Evolutionary conservation across 257 asterid species (phyloP), one percentile per base, ranked within the genome.

Genomic region (Sherardia arvensis): DNA sequence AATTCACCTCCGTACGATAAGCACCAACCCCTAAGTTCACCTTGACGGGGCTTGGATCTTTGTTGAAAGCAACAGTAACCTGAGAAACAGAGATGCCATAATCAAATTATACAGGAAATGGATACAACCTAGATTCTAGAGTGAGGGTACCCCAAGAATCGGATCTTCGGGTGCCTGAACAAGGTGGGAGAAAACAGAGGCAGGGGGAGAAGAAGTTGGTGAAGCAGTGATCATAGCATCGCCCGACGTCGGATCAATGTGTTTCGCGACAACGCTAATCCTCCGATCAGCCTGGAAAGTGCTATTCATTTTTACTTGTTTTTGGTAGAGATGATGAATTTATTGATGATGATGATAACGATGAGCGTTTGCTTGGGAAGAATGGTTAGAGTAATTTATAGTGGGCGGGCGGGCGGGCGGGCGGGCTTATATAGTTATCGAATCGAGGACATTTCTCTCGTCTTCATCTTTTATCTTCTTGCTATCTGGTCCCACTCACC

Each of bases 11-110:
- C 17, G 98, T 91, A 67, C 98, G 84, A 70, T 92, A 92, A n/a
- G 98, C 98, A 34, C 98, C 98, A 62, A 92, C 98, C 33, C 98
- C 98, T 80, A 92, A 77, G 71, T 92, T 92, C 86, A 92, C 69
- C 83, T 88, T 92, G 76, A 78, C 77, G 0, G 95, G 95, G 84
- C 95, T 86, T 0, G 91, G 84, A 43, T 92, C 98, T 60, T 88
- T 92, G 69, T 88, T 88, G 69, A 83, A 88, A 10, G 95, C 98
- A 65, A 92, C 93, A 69, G 98, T 91, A 48, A 91, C 98, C 98
- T 91, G 72, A 61, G 21, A 43, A 43, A 45, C 21, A 43, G 59
- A 63, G 54, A 34, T 23, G 34, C 11, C 20, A 12, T 26, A 8
- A 54, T 54, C 14, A 9, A 15, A 32, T 14, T 32, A 14, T 45